Conservation (phyloP, 1,284 basidiomycete species). For the Schizophyllum commune region DNA sequence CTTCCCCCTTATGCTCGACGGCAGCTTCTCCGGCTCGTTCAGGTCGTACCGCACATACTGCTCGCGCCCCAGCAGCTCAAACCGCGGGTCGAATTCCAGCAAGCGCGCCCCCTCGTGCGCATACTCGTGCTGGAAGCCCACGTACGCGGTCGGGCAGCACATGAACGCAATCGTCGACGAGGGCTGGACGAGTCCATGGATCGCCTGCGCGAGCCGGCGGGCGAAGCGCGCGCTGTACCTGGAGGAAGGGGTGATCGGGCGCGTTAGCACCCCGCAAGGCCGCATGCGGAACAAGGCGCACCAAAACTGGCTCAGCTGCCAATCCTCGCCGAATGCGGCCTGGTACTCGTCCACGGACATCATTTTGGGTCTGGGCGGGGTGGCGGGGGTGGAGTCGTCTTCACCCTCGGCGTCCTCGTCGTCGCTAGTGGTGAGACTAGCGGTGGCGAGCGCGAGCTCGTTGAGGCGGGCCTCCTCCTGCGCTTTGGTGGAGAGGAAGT, state of each 20-base stretch:
- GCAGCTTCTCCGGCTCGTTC: conserved; percentile 30
- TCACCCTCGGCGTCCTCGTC: conserved; percentile 13
- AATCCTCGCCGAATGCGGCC: conserved; percentile 35
- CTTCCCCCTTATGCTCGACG: conserved; percentile 20
- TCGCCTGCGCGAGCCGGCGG: conserved; percentile 22
- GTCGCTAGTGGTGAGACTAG: conserved; percentile 21
- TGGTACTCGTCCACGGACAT: conserved; percentile 35
- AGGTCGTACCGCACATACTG: conserved; percentile 34
- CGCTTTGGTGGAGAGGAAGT: conserved; percentile 29
- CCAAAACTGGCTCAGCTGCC: conserved; percentile 43
- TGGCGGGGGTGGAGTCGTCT: not conserved
- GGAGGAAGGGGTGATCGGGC: conserved; percentile 2
- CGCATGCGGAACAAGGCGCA: conserved; percentile 18
- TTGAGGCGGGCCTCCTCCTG: conserved; percentile 33
- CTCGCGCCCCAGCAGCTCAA: conserved; percentile 27
- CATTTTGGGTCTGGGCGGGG: conserved; percentile 21
- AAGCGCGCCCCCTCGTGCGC: conserved; percentile 24
- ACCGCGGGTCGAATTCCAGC: conserved; percentile 33
- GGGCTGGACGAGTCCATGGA: conserved; percentile 24
- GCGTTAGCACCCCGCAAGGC: not conserved
- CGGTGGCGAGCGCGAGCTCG: conserved; percentile 26
- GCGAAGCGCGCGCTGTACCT: conserved; percentile 20
- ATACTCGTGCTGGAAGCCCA: conserved; percentile 33
- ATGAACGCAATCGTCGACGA: conserved; percentile 31
- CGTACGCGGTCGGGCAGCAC: conserved; percentile 36